A percentile compares a stretch with the other conserved stretches of the same genome.
These are phyloP conservation scores for Debaryomyces prosopidis DNA, from an alignment of 805 yeast species.

Conservation along the genomic window DNA sequence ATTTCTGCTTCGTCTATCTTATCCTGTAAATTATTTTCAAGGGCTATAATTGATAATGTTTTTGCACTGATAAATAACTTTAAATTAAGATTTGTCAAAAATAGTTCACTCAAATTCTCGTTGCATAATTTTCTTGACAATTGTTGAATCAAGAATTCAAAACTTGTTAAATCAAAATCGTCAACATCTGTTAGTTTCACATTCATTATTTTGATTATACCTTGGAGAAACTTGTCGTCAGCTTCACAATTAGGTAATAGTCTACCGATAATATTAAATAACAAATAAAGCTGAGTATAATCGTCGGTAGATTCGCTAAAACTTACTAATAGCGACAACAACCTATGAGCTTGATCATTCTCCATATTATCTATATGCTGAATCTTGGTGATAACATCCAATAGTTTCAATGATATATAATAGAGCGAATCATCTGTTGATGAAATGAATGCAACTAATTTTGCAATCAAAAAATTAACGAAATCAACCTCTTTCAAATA, in stretches of 20 bases:
- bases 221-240: neutral
- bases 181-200: conserved; percentile 17
- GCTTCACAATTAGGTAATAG: conserved; percentile 3
- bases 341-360: neutral
- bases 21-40: conserved; percentile 16
- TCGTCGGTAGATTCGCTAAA: conserved; percentile 2
- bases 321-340: neutral
- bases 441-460: conserved; percentile 18
- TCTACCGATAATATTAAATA: conserved; percentile 10
- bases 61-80: conserved; percentile 27
- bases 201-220: conserved; percentile 12
- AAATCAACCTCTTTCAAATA: conserved; percentile 5
- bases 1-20: conserved; percentile 26
- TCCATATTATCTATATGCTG: neutral
- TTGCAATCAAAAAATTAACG: conserved; percentile 16
- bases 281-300: conserved; percentile 1
- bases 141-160: conserved; percentile 14
- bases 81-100: conserved; percentile 14
- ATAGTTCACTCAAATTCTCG: conserved; percentile 5
- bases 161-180: conserved; percentile 13
- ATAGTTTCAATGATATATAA: conserved; percentile 19
- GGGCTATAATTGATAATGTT: conserved; percentile 28
- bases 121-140: conserved; percentile 2
- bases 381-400: conserved; percentile 8
- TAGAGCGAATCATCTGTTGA: conserved; percentile 29